These are phyloP conservation scores for Fusarium protoensiforme DNA, from an alignment of 2,329 filamentous ascomycete species.

Conservation along the genomic window DNA sequence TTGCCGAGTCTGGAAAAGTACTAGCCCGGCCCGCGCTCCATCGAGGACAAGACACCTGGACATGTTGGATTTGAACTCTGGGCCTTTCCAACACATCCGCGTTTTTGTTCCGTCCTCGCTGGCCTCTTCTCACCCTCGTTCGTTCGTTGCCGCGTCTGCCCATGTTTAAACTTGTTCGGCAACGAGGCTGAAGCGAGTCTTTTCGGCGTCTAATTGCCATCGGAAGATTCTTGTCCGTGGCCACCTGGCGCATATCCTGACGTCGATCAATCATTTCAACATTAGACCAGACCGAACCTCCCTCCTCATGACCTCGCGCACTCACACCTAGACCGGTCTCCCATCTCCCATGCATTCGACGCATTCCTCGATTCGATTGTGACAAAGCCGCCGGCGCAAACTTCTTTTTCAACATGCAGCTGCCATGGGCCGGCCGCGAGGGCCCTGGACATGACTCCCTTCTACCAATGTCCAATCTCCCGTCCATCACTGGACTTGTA, in stretches of 20 bases:
- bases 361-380: conserved; percentile 28
- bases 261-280: conserved; percentile 21
- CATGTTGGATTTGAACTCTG: conserved; percentile 32
- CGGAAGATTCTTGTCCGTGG: conserved; percentile 9
- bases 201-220: conserved; percentile 20
- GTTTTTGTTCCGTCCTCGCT: conserved; percentile 26
- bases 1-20: conserved; percentile 38
- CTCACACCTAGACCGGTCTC: conserved; percentile 19
- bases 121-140: conserved; percentile 20
- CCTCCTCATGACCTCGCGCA: conserved; percentile 40
- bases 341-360: conserved; percentile 36
- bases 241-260: conserved; percentile 30
- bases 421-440: conserved; percentile 51
- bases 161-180: conserved; percentile 22
- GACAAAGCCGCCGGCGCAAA: conserved; percentile 30
- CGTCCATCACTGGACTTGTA: conserved; percentile 46
- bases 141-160: conserved; percentile 3
- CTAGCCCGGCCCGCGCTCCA: conserved; percentile 39
- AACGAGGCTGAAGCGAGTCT: conserved; percentile 20
- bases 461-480: conserved; percentile 49
- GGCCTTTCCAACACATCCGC: conserved; percentile 14
- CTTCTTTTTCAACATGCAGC: conserved; percentile 47
- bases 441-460: conserved; percentile 47
- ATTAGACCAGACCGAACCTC: conserved; percentile 6
- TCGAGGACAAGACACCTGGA: conserved; percentile 42